Evolutionary conservation across 805 yeast species (phyloP), one percentile per base, ranked within the genome.

Genomic region (Teunomyces gatunensis): DNA sequence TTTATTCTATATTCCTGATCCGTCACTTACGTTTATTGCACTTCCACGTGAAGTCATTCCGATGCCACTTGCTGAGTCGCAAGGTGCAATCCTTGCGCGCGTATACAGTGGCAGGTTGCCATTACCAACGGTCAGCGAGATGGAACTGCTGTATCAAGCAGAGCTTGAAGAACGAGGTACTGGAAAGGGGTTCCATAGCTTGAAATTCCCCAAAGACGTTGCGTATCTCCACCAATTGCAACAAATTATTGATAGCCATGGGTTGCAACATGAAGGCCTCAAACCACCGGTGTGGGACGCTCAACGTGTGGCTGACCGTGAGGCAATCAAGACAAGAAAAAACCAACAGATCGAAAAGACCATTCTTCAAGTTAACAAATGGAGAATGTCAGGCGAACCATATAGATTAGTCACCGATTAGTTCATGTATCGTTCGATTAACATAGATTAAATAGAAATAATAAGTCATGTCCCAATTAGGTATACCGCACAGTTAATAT

Each of bases 1-100:
- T 46, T 62, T 72, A 0, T 67, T 71, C 50, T 57, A 56, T 43
- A 52, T 57, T 6, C 55, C 59, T 5, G 71, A 70, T 42, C 71
- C 71, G 1, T 44, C 58, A 4, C 45, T 71, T 5, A 46, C 69
- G 1, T 57, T 66, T 44, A 61, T 68, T 4, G 75, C 74, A 7
- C 11, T 68, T 65, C 46, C 59, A 61, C 15, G 45, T 13, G 42
- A 44, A n/a, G 51, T 52, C 9, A 71, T 68, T 34, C 74, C 71
- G 1, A 58, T 73, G 29, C 63, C 73, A 0, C 67, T 73, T 47
- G 58, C 67, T 49, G 77, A 73, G 53, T 70, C 61, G 45, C 78
- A 73, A 50, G 70, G 72, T 1, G 64, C 68, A 0, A 47, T 65
- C 5, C 63, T 68, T 1, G 57, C 75, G 2, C 53, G 74, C 15